Percentiles rank a stretch among this genome's conserved stretches.
Conservation (phyloP, 306 rosid genomes). For the Cucumis cinereus region DNA sequence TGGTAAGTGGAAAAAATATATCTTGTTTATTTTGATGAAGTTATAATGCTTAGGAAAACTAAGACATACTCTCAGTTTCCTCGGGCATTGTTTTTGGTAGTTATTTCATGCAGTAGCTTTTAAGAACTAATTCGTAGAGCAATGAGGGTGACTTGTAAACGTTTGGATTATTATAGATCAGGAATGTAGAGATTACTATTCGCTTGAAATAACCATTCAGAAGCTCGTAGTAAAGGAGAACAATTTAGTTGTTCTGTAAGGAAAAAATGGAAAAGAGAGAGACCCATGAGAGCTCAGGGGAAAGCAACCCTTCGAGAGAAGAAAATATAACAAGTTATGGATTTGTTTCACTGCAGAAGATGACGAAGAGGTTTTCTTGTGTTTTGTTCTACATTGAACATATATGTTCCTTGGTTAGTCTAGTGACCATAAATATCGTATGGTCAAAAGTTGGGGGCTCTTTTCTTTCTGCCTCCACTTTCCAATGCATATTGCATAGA, state of each 20-base stretch:
- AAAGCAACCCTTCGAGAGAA: neutral
- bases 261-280: neutral
- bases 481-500: neutral
- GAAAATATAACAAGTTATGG: neutral
- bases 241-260: neutral
- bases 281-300: neutral
- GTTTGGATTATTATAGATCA: neutral
- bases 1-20: conserved; percentile 35
- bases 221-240: neutral
- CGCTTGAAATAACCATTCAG: neutral
- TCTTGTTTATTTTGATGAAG: neutral
- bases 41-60: neutral
- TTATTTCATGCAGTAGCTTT: neutral
- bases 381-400: neutral
- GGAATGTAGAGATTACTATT: neutral
- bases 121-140: neutral
- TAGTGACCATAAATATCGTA: neutral
- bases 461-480: neutral
- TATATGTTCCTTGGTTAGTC: neutral
- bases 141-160: neutral
- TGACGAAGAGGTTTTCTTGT: neutral
- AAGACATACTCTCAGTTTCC: neutral
- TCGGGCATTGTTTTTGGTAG: neutral
- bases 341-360: neutral
- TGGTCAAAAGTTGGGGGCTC: neutral